Evolutionary conservation across 2,329 filamentous ascomycete genomes (phyloP), one percentile per base, ranked within the genome.

Genomic region (Elsinoe fawcettii): DNA sequence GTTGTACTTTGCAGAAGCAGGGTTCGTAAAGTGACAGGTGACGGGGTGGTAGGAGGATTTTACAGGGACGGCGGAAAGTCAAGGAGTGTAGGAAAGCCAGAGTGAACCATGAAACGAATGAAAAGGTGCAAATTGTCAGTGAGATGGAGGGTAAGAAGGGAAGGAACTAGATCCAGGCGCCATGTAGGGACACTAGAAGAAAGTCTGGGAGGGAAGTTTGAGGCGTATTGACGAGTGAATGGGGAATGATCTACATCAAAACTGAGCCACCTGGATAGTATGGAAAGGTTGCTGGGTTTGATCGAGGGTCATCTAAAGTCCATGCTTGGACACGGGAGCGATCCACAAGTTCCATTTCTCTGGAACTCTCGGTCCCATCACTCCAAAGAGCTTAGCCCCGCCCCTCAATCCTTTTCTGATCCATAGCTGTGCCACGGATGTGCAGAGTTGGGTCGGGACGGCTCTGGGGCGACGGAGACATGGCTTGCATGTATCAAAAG

Each of bases 351-450:
- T 39, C 49, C 32, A 37, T 53, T 37, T 37, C 49, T 53, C 49
- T 53, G 49, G 49, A 37, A 53, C 49, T 53, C 49, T 53, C 30
- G 49, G 27, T 37, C 25, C 34, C 49, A 34, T 34, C 49, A n/a
- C 49, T 39, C 22, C 18, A 53, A 53, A 25, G 49, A 53, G 49
- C 49, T 53, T 53, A 53, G 49, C 49, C 49, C 20, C 27, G 30
- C 16, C 49, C 49, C 32, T 20, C 27, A 14, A 34, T 34, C 46
- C n/a, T 51, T 25, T 51, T 32, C 14, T 22, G 27, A 18, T 16
- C 46, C 25, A 51, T 32, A 30, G 27, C 22, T 25, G 46, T 51
- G 46, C 27, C 46, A 32, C 27, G 22, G 8, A 14, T 12, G 23
- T 7, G 27, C 16, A 34, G 16, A 18, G 6, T 51, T 16, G 46